Evolutionary conservation across 2,329 filamentous ascomycete genomes (phyloP).

Genomic region (Microcyclospora tardicrescens): DNA sequence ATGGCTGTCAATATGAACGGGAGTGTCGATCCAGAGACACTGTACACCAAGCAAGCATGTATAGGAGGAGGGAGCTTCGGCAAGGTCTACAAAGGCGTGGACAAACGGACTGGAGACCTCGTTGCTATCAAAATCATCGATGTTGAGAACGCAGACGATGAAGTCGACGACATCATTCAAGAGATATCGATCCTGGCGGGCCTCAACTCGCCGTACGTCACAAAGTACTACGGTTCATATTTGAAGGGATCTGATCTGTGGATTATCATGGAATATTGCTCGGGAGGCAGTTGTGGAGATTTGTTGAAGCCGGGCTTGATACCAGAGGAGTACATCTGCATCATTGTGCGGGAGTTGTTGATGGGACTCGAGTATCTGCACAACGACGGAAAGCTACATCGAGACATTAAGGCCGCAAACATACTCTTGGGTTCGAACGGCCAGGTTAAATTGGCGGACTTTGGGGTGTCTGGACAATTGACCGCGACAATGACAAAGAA

Average conservation of each 20-base stretch:
- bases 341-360: conserved; percentile 81
- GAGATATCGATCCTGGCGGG: conserved; percentile 96
- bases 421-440: conserved; percentile 78
- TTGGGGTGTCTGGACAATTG: conserved; percentile 90
- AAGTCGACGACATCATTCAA: conserved; percentile 98
- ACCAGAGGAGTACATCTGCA: conserved; percentile 90
- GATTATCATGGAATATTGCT: conserved; percentile 99
- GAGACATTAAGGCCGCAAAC: conserved; percentile 98
- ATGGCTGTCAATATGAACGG: conserved; percentile 23
- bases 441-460: conserved; percentile 94
- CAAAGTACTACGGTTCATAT: conserved; percentile 94
- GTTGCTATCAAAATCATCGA: conserved; percentile 99
- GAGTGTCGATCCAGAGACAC: conserved; percentile 67
- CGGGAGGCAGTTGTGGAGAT: conserved; percentile 89
- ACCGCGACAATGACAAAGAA: conserved; percentile 99
- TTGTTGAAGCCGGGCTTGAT: conserved; percentile 88
- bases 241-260: conserved; percentile 91
- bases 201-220: conserved; percentile 90
- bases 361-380: conserved; percentile 88
- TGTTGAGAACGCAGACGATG: conserved; percentile 96
- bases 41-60: conserved; percentile 68
- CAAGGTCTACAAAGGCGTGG: conserved; percentile 96
- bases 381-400: conserved; percentile 86
- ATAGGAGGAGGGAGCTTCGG: conserved; percentile 94
- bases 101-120: conserved; percentile 81